phyloP scores from a whole-genome alignment of 139 green algal species.

The Limnomonas spitsbergensis region DNA sequence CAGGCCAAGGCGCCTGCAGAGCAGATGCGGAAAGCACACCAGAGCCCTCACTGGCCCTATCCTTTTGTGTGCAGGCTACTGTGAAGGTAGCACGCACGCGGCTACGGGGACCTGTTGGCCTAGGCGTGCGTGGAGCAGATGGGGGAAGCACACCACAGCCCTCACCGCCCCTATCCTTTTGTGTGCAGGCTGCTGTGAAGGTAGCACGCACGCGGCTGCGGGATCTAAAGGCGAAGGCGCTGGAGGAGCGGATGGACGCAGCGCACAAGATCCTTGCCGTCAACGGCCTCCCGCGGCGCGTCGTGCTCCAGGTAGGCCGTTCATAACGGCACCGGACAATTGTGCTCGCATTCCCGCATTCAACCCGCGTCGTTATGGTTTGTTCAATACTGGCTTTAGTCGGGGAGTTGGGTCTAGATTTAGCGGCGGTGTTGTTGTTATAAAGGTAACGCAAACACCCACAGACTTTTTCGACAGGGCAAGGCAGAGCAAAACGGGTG shows the following conservation, averaged over 20 bases:
- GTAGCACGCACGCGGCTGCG: conserved; percentile 9
- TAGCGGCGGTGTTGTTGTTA: too few relatives aligned
- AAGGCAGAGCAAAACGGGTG: too few relatives aligned
- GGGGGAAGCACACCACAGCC: background rate
- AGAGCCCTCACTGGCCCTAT: background rate
- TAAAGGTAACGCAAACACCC: too few relatives aligned
- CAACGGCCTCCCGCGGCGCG: conserved; percentile 15
- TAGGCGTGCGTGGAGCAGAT: background rate
- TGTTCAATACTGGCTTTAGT: too few relatives aligned
- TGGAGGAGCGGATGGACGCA: background rate
- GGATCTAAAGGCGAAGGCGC: background rate
- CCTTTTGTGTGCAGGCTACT: background rate
- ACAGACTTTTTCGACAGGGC: too few relatives aligned
- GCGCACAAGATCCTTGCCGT: background rate
- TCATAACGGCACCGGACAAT: background rate
- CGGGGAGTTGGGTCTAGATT: too few relatives aligned
- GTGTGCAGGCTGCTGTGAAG: background rate
- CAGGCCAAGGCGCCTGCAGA: background rate
- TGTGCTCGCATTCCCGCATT: background rate
- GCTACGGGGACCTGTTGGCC: too few relatives aligned
- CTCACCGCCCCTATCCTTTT: background rate
- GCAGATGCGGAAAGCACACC: background rate
- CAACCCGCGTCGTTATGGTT: too few relatives aligned
- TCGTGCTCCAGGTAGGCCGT: conserved; percentile 11
- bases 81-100: too few relatives aligned